A percentile compares a stretch with the other conserved stretches of the same genome.
These are phyloP conservation scores for Centella asiatica DNA, from an alignment of 129 eudicot species.

Conservation along the genomic window DNA sequence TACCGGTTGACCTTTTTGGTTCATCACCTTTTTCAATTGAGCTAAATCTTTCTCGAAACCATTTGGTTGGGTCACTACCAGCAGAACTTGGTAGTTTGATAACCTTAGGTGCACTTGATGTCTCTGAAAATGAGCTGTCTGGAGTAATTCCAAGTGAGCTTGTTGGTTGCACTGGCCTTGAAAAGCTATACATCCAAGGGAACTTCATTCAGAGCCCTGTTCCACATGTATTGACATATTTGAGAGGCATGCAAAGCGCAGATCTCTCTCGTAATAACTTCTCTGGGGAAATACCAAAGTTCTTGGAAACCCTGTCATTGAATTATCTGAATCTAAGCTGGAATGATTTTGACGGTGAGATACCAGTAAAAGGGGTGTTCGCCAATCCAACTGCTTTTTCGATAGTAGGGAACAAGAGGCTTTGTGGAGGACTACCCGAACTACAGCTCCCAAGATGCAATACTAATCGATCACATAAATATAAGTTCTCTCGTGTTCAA, in stretches of 20 bases:
- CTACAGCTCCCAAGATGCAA: background rate
- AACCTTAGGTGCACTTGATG: background rate
- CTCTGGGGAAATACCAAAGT: background rate
- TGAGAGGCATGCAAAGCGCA: background rate
- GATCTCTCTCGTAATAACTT: constrained; percentile 7
- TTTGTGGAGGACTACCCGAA: constrained; percentile 5
- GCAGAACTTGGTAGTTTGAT: background rate
- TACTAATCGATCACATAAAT: background rate
- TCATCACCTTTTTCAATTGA: background rate
- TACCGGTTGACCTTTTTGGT: background rate
- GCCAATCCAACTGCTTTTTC: constrained; percentile 5
- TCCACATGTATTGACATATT: background rate
- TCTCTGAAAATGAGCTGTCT: constrained; percentile 9
- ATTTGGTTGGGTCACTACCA: constrained; percentile 5
- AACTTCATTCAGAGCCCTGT: background rate
- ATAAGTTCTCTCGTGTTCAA: background rate
- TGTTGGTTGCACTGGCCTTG: background rate
- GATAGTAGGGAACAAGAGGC: constrained; percentile 2
- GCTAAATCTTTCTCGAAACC: constrained; percentile 5
- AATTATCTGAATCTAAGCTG: background rate
- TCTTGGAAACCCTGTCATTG: background rate
- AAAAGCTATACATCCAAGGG: background rate
- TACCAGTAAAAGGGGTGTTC: background rate
- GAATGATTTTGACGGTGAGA: constrained; percentile 5
- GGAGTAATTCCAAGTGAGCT: background rate